Percentiles rank a stretch among this genome's conserved stretches.
These are phyloP conservation scores for Kwoniella pini DNA, from an alignment of 768 basidiomycete genomes.

Conservation along the genomic window DNA sequence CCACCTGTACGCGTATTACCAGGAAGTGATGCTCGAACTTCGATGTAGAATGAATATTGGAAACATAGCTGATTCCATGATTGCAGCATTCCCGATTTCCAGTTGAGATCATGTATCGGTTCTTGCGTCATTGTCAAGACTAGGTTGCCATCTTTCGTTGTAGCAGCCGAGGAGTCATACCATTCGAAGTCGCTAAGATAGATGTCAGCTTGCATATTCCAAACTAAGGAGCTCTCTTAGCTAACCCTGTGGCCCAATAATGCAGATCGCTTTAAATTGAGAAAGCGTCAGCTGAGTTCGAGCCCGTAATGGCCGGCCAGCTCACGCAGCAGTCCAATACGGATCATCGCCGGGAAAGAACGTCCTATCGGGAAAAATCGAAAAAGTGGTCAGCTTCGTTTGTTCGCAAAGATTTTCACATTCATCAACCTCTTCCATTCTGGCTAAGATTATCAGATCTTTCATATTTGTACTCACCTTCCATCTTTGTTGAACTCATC, in stretches of 20 bases:
- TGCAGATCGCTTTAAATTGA: constrained; percentile 70
- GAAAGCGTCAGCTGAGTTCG: too few species aligned
- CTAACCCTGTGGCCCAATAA: constrained; percentile 65
- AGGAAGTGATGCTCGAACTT: constrained; percentile 56
- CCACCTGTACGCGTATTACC: constrained; percentile 48
- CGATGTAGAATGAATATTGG: constrained; percentile 80
- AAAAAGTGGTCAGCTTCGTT: too few species aligned
- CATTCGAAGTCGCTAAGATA: constrained; percentile 66
- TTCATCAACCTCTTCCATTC: background rate
- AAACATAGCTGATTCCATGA: constrained; percentile 96
- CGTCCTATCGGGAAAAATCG: too few species aligned
- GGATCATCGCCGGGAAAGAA: constrained; percentile 68
- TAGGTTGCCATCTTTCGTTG: constrained; percentile 74
- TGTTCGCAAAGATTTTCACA: background rate
- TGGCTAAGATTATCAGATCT: background rate
- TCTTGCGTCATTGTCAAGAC: constrained; percentile 76
- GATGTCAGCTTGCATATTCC: background rate
- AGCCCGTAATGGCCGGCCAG: background rate
- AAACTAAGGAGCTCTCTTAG: background rate
- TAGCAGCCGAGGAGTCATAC: constrained; percentile 61
- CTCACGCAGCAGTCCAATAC: constrained; percentile 74
- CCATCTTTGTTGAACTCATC: constrained; percentile 78
- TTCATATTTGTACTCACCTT: constrained; percentile 16
- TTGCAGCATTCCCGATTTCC: constrained; percentile 63
- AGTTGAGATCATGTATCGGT: constrained; percentile 76